These are phyloP conservation scores for Penicillium sp. DNA, from an alignment of 2,329 filamentous ascomycete species.

Conservation along the genomic window DNA sequence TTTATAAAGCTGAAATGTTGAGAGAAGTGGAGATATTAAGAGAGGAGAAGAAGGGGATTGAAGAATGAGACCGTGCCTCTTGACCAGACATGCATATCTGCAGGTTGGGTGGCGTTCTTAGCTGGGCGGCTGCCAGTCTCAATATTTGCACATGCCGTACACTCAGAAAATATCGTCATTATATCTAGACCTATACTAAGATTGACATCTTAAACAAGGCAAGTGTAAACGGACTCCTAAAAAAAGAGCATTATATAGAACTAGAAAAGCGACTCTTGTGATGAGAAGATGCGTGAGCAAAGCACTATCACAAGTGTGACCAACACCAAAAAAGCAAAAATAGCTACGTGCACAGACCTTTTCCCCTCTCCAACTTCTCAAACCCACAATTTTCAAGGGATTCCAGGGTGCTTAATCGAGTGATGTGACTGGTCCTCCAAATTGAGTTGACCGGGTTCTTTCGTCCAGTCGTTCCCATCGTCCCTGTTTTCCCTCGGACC, in stretches of 20 bases:
- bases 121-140: neutral
- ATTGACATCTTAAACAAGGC: neutral
- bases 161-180: neutral
- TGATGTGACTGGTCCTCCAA: conserved; percentile 4
- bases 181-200: too few relatives aligned
- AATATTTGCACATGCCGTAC: neutral
- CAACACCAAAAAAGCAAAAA: neutral
- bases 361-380: neutral
- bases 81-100: neutral
- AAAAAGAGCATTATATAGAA: too few relatives aligned
- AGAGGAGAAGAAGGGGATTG: neutral
- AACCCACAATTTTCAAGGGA: neutral
- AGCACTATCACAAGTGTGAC: conserved; percentile 6
- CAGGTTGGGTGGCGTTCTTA: neutral
- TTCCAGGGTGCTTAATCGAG: conserved; percentile 3
- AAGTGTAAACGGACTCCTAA: neutral
- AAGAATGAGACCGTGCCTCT: neutral
- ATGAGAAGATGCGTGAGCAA: neutral
- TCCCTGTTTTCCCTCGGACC: conserved; percentile 2
- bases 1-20: too few relatives aligned
- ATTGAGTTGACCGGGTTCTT: conserved; percentile 5
- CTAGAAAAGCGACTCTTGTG: neutral
- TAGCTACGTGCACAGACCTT: neutral
- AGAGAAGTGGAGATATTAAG: neutral
- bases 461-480: neutral